Evolutionary conservation across 2,329 filamentous ascomycete genomes (phyloP), one percentile per base, ranked within the genome.

Genomic region (Ceratocystis harringtonii): DNA sequence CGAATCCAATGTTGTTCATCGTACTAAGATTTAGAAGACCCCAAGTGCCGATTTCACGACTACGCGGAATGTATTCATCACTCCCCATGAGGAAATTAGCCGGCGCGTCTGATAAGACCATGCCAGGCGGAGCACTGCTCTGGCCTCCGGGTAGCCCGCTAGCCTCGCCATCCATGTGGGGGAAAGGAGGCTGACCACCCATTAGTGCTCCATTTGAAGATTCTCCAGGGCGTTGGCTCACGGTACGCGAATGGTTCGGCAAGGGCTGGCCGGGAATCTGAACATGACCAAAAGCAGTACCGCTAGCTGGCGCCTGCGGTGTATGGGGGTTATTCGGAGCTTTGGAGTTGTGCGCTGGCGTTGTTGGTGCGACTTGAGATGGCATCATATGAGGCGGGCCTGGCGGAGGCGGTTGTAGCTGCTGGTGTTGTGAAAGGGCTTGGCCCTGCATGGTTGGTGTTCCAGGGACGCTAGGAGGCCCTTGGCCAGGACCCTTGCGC

Each of bases 21-120:
- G 85, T 82, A 45, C 83, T 78, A 12, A 92, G 77, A 67, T 89
- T 83, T 67, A 92, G 80, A 0, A 90, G 90, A 7, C 91, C 91
- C 74, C 86, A 86, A 1, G 81, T 80, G 52, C 81, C 80, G 45
- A 83, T 70, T 62, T 81, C 76, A 7, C 83, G 78, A 8, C 78
- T 78, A 70, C 79, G 82, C 0, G 83, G 82, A 43, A 77, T 76
- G 68, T 85, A 84, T 61, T 81, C 78, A 12, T 82, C 80, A 0
- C 68, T 65, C 0, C 25, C 28, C 12, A 64, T 32, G 15, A 67
- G 30, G 50, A 65, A 65, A 6, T 67, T 64, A 1, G 66, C 48
- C 15, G 66, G 58, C 15, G 62, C 50, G 5, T 69, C 58, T 61
- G 68, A 50, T 66, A 71, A 68, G 10, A 63, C 62, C 62, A 62